Conservation (phyloP, 805 yeast genomes). For the Metschnikowia santaceciliae region DNA sequence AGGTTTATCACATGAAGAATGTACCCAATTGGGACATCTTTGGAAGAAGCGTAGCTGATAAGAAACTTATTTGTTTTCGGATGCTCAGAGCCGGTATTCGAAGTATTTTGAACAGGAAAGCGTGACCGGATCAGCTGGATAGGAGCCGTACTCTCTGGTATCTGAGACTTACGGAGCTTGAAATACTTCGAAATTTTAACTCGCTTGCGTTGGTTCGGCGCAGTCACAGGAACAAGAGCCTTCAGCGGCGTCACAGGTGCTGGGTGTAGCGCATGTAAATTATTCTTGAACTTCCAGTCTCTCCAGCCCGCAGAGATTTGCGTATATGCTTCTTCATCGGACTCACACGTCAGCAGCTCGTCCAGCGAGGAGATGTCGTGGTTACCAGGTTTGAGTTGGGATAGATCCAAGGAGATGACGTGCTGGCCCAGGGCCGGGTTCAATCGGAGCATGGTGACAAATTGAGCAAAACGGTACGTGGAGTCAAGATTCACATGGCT, state of each 20-base stretch:
- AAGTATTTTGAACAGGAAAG: neutral
- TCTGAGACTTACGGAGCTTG: conserved; percentile 13
- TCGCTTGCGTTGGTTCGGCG: conserved; percentile 16
- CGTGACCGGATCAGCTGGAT: neutral
- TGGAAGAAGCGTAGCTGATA: conserved; percentile 58
- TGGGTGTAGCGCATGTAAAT: conserved; percentile 45
- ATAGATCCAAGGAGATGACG: conserved; percentile 58
- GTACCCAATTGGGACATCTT: conserved; percentile 77
- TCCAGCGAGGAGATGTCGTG: conserved; percentile 16
- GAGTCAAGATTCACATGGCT: conserved; percentile 53
- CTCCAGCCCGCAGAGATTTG: conserved; percentile 75
- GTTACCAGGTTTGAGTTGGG: conserved; percentile 38
- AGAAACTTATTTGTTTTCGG: conserved; percentile 62
- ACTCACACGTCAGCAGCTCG: conserved; percentile 8
- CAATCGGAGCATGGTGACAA: conserved; percentile 61
- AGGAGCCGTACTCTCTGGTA: neutral
- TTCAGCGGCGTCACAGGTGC: conserved; percentile 18
- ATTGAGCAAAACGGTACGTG: conserved; percentile 77
- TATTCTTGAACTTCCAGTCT: conserved; percentile 80
- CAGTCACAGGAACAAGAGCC: conserved; percentile 8
- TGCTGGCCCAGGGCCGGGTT: conserved; percentile 52
- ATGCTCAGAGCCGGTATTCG: conserved; percentile 25
- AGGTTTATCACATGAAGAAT: conserved; percentile 62
- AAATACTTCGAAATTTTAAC: conserved; percentile 17
- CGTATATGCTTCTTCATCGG: conserved; percentile 2